Conservation (phyloP, 176 grass and related monocot genomes). For the Avena sativa region DNA sequence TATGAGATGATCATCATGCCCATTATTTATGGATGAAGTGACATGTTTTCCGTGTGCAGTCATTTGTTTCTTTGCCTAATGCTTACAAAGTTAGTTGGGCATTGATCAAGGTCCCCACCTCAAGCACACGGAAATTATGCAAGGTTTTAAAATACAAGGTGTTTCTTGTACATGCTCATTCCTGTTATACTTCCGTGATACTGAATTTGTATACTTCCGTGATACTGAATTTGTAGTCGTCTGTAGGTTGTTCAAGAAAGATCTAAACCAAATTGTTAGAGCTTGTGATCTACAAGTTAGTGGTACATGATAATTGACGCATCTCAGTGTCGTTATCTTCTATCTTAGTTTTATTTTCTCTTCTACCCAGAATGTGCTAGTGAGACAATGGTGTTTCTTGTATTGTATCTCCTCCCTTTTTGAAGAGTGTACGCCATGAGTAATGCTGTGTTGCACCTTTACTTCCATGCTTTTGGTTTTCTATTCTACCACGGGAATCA, state of each 20-base stretch:
- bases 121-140: neutral
- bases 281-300: neutral
- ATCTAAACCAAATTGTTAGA: neutral
- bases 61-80: neutral
- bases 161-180: neutral
- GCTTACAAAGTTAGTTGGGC: neutral
- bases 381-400: neutral
- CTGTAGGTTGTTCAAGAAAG: slow-evolving; percentile 8
- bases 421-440: too few species aligned
- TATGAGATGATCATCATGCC: neutral
- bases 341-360: neutral
- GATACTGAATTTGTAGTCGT: neutral
- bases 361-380: neutral
- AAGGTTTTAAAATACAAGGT: neutral
- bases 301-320: neutral
- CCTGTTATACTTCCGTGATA: too few species aligned
- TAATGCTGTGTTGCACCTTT: neutral
- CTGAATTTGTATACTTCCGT: neutral
- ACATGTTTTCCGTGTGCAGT: neutral
- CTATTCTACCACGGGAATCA: neutral
- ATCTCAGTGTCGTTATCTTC: neutral
- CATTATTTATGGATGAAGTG: neutral
- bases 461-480: neutral
- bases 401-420: neutral
- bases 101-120: neutral